Conservation (phyloP, 2,329 filamentous ascomycete genomes). For the Monilinia fructicola region DNA sequence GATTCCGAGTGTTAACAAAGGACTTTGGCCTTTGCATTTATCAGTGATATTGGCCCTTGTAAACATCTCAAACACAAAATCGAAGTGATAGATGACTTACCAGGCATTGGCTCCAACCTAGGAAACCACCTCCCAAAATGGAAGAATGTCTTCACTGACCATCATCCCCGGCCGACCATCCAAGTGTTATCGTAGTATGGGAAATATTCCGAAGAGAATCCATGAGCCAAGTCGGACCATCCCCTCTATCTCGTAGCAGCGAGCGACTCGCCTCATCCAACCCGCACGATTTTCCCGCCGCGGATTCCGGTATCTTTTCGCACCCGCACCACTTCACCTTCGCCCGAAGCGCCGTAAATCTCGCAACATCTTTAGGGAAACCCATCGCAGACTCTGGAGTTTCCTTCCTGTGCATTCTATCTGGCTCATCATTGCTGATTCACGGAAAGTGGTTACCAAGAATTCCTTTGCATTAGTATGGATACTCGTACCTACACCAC, state of each 20-base stretch:
- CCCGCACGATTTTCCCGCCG: constrained; percentile 2
- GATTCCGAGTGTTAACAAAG: neutral
- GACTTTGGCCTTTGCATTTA: neutral
- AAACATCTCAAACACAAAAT: constrained; percentile 20
- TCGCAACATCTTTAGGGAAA: constrained; percentile 18
- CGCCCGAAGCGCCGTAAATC: constrained; percentile 18
- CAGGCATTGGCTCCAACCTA: constrained; percentile 20
- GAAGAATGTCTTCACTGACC: neutral
- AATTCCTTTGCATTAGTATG: neutral
- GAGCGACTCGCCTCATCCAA: constrained; percentile 23
- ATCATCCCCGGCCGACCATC: constrained; percentile 15
- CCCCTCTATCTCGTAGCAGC: constrained; percentile 20
- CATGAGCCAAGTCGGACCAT: neutral
- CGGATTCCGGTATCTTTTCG: too few species aligned
- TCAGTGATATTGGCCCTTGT: constrained; percentile 20
- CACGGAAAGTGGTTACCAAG: neutral
- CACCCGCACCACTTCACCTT: neutral
- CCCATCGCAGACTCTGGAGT: constrained; percentile 20
- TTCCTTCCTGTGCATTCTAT: neutral
- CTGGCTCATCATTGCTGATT: neutral
- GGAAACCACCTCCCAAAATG: neutral
- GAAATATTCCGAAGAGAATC: constrained; percentile 23
- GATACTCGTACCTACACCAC: neutral
- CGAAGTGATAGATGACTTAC: constrained; percentile 19
- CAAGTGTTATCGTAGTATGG: constrained; percentile 19